These are phyloP conservation scores for Diplodia intermedia DNA, from an alignment of 2,329 filamentous ascomycete species.

Conservation along the genomic window DNA sequence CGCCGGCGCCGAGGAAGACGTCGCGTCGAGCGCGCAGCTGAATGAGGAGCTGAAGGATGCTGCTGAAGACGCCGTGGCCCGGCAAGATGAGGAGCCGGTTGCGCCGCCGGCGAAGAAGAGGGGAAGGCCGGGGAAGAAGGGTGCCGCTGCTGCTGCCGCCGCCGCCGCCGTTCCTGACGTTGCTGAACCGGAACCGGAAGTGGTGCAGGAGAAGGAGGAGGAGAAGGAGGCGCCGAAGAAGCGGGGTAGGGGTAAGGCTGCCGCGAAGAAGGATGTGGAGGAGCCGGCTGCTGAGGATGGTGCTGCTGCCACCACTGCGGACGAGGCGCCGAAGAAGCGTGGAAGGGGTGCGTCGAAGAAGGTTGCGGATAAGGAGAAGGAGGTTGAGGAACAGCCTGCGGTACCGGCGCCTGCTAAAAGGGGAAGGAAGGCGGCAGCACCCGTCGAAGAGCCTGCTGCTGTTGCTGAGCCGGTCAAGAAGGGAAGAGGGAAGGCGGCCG, in stretches of 20 bases:
- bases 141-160: not conserved
- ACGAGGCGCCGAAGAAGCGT: constrained; percentile 14
- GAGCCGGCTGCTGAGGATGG: not conserved
- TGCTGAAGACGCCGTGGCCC: not conserved
- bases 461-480: constrained; percentile 10
- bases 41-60: constrained; percentile 25
- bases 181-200: not conserved
- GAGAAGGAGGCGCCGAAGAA: constrained; percentile 6
- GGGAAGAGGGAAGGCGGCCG: constrained; percentile 3
- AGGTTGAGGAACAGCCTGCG: not conserved
- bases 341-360: constrained; percentile 9
- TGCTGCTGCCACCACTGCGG: not conserved
- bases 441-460: constrained; percentile 2
- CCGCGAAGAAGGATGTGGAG: constrained; percentile 10
- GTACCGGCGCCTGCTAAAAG: not conserved
- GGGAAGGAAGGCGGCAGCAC: constrained; percentile 15
- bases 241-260: constrained; percentile 22
- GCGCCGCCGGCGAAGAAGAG: constrained; percentile 14
- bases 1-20: constrained; percentile 8
- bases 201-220: constrained; percentile 2
- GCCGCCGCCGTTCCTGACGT: not conserved
- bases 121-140: constrained; percentile 25
- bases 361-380: not conserved
- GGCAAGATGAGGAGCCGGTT: not conserved
- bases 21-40: constrained; percentile 1